Conservation (phyloP, 2,329 filamentous ascomycete species). For the Cytospora leucostoma region DNA sequence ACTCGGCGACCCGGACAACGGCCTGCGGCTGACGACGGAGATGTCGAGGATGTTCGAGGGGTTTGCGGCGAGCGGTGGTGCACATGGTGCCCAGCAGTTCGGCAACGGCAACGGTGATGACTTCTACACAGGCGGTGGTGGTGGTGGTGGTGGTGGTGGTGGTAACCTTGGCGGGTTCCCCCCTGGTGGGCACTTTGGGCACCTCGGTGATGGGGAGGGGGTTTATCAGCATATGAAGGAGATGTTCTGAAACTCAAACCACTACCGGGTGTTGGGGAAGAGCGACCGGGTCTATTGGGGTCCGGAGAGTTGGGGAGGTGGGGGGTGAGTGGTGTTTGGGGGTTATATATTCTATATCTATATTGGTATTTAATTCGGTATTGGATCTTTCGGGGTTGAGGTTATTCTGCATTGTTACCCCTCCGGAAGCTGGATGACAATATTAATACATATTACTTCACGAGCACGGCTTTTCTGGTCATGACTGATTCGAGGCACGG, state of each 20-base stretch:
- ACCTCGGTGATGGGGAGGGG: neutral
- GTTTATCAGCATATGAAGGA: slow-evolving; percentile 23
- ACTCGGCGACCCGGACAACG: slow-evolving; percentile 41
- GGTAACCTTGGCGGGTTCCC: slow-evolving; percentile 2
- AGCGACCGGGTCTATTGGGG: neutral
- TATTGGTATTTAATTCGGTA: neutral
- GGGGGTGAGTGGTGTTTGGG: too few species aligned
- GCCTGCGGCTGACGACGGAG: slow-evolving; percentile 53
- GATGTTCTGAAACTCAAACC: slow-evolving; percentile 20
- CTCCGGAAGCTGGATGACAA: too few species aligned
- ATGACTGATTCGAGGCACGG: too few species aligned
- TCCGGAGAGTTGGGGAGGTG: too few species aligned
- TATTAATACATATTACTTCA: too few species aligned
- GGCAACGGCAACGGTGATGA: slow-evolving; percentile 9
- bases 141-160: slow-evolving; percentile 4
- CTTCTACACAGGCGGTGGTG: neutral
- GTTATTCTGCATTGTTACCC: too few species aligned
- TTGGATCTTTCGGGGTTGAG: too few species aligned
- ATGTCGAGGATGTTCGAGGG: slow-evolving; percentile 53
- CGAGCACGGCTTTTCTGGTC: too few species aligned
- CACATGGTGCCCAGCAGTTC: slow-evolving; percentile 16
- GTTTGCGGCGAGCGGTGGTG: slow-evolving; percentile 37
- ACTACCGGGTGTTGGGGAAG: neutral
- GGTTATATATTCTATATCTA: too few species aligned
- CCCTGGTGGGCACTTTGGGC: slow-evolving; percentile 7